Evolutionary conservation across 2,329 filamentous ascomycete genomes (phyloP).

Genomic region (Colletotrichum simmondsii): DNA sequence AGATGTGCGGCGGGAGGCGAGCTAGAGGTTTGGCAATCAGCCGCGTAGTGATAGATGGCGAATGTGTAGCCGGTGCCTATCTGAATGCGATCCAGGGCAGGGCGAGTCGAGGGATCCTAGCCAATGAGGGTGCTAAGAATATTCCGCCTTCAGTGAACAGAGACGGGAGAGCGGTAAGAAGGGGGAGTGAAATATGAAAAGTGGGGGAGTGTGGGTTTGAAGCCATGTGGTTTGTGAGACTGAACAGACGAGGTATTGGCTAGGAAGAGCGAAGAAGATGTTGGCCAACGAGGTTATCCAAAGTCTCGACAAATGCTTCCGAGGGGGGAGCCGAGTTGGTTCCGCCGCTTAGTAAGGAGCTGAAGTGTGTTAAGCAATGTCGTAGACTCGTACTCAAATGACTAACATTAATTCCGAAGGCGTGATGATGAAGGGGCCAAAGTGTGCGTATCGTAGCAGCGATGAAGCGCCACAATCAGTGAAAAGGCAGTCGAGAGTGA

Average conservation of each 20-base stretch:
- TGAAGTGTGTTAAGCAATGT: not conserved
- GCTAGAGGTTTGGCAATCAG: conserved; percentile 30
- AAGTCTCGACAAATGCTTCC: not conserved
- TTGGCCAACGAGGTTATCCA: conserved; percentile 1
- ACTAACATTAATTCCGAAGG: not conserved
- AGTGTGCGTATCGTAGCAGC: not conserved
- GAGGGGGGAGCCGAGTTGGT: not conserved
- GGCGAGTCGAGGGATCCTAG: conserved; percentile 14
- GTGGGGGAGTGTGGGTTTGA: not conserved
- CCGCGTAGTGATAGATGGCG: conserved; percentile 8
- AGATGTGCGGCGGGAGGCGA: conserved; percentile 7
- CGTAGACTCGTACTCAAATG: not conserved
- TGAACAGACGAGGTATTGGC: not conserved
- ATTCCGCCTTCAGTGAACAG: conserved; percentile 12
- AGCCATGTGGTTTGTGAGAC: conserved; percentile 6
- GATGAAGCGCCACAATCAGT: not conserved
- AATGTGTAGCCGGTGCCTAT: not conserved
- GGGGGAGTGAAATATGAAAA: not conserved
- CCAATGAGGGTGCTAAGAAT: conserved; percentile 24
- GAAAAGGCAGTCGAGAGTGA: no score
- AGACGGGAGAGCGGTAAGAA: not conserved
- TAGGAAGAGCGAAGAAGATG: not conserved
- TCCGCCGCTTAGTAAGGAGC: conserved; percentile 5
- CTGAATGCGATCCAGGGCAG: not conserved
- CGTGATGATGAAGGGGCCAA: not conserved